phyloP scores from a whole-genome alignment of 257 asterid species.

The Ajuga chamaepitys region DNA sequence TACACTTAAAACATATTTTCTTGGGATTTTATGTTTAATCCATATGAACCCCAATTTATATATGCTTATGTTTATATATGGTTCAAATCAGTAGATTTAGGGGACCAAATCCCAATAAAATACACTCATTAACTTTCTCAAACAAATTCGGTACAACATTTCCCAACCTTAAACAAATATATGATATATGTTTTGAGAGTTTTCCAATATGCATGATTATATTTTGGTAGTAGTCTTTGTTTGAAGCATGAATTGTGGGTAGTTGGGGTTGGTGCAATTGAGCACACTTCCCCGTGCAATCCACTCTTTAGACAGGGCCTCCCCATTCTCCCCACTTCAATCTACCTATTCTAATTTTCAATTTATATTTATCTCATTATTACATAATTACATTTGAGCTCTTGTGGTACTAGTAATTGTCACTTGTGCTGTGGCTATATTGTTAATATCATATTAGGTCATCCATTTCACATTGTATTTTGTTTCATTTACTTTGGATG shows the following conservation, averaged over 20 bases:
- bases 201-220: neutral
- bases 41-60: too few species aligned
- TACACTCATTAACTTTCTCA: too few species aligned
- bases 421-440: too few species aligned
- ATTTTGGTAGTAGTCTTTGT: neutral
- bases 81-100: neutral
- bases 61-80: neutral
- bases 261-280: conserved; percentile 45
- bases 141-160: too few species aligned
- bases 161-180: too few species aligned
- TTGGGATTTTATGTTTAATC: too few species aligned
- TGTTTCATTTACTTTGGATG: neutral
- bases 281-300: conserved; percentile 30
- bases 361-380: neutral
- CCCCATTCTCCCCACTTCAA: neutral
- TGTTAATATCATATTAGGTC: too few species aligned
- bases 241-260: conserved; percentile 17
- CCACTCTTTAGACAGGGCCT: conserved; percentile 16
- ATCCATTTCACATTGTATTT: too few species aligned
- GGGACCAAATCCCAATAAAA: too few species aligned
- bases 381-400: too few species aligned
- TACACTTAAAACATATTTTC: too few species aligned
- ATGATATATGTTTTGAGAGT: neutral
- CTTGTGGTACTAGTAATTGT: too few species aligned
- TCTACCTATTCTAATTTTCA: neutral